phyloP scores from a whole-genome alignment of 805 yeast species.

The Priceomyces carsonii region DNA sequence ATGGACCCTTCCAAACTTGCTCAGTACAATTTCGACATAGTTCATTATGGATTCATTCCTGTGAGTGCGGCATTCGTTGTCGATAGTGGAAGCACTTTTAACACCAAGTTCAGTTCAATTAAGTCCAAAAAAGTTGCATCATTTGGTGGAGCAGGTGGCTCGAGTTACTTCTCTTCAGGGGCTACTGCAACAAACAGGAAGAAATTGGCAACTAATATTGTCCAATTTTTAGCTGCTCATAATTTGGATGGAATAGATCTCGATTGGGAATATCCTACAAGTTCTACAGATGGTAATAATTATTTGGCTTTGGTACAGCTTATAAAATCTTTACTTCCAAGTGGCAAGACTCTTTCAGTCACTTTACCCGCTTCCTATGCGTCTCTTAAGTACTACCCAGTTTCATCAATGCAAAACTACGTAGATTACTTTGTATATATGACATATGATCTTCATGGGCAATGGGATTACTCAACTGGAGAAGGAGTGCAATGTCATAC shows the following conservation, averaged over 20 bases:
- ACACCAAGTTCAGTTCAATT: conserved; percentile 9
- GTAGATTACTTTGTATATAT: conserved; percentile 18
- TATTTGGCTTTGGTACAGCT: conserved; percentile 14
- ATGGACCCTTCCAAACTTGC: conserved; percentile 11
- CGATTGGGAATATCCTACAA: conserved; percentile 22
- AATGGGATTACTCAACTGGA: conserved; percentile 11
- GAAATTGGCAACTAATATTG: conserved; percentile 15
- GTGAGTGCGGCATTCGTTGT: conserved; percentile 13
- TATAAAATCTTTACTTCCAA: conserved; percentile 11
- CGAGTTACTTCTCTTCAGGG: conserved; percentile 13
- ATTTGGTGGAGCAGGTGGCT: conserved; percentile 19
- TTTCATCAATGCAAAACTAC: conserved; percentile 14
- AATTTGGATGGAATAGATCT: conserved; percentile 19
- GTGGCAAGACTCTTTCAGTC: conserved; percentile 14
- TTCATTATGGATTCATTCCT: conserved; percentile 18
- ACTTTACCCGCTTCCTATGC: conserved; percentile 18
- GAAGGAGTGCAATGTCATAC: conserved; percentile 15
- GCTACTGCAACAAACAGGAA: conserved; percentile 11
- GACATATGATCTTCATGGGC: conserved; percentile 18
- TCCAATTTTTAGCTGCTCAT: conserved; percentile 11
- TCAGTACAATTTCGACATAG: conserved; percentile 8
- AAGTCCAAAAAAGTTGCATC: conserved; percentile 14
- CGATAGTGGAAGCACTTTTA: conserved; percentile 8
- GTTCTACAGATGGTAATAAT: conserved; percentile 13
- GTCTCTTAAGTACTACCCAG: conserved; percentile 16